These are phyloP conservation scores for Heterobasidion annosum DNA, from an alignment of 1,284 basidiomycete genomes.

Conservation along the genomic window DNA sequence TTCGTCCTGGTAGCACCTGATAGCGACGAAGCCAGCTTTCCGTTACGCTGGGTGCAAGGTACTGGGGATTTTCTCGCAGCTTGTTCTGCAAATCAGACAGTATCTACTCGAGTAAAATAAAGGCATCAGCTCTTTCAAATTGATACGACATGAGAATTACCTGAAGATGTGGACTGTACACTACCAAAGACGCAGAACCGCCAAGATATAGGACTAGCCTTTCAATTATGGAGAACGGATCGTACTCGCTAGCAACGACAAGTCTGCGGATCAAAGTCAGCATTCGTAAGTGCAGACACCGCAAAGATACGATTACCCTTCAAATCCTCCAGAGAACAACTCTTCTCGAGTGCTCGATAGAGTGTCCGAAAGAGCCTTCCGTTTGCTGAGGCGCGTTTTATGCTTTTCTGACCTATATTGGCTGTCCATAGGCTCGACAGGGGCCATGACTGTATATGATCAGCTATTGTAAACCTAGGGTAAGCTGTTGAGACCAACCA, in stretches of 20 bases:
- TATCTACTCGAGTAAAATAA: conserved; percentile 29
- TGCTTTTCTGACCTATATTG: conserved; percentile 60
- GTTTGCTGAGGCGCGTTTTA: conserved; percentile 58
- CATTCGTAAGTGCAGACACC: neutral
- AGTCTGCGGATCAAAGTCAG: conserved; percentile 38
- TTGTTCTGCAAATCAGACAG: conserved; percentile 73
- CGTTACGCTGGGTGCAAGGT: conserved; percentile 73
- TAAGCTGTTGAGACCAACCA: conserved; percentile 26
- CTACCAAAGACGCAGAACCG: conserved; percentile 82
- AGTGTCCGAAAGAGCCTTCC: conserved; percentile 52
- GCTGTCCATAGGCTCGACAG: conserved; percentile 44
- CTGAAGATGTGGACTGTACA: conserved; percentile 80
- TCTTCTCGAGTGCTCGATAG: conserved; percentile 67
- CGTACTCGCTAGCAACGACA: conserved; percentile 80
- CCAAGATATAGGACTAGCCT: conserved; percentile 68
- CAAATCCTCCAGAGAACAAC: conserved; percentile 82
- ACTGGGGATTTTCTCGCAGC: conserved; percentile 59
- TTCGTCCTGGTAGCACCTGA: conserved; percentile 89
- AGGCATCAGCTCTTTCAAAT: neutral
- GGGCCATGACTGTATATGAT: conserved; percentile 38
- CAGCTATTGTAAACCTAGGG: conserved; percentile 4
- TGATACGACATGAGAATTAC: conserved; percentile 24
- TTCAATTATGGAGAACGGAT: conserved; percentile 77
- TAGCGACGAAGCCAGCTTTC: conserved; percentile 90
- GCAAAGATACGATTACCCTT: conserved; percentile 44